Percentiles rank a stretch among this genome's conserved stretches.
Conservation (phyloP, 2,329 filamentous ascomycete genomes). For the Aspergillus fijiensis region DNA sequence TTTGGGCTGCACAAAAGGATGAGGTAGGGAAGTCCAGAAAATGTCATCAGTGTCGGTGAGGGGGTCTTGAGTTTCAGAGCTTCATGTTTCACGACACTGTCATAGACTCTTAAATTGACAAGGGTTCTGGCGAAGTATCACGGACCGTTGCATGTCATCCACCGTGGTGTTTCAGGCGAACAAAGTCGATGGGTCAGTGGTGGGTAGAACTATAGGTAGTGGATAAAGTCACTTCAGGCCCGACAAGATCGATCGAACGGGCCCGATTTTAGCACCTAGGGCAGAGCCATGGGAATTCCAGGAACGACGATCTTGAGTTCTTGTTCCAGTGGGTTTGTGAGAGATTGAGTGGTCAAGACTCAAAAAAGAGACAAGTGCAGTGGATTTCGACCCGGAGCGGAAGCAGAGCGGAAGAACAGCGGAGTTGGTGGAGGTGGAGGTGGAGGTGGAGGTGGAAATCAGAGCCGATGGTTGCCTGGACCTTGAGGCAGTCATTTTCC, state of each 20-base stretch:
- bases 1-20: neutral
- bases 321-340: neutral
- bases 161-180: neutral
- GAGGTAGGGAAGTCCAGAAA: neutral
- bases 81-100: neutral
- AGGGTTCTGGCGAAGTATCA: neutral
- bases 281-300: neutral
- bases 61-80: neutral
- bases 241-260: neutral
- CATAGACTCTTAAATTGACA: neutral
- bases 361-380: neutral
- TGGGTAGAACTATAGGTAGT: neutral
- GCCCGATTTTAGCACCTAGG: neutral
- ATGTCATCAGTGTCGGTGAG: neutral
- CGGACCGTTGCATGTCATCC: neutral
- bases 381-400: neutral
- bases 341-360: neutral
- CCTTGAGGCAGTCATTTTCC: neutral
- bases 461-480: neutral
- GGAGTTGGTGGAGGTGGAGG: neutral
- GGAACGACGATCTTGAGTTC: neutral
- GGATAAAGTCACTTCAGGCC: neutral
- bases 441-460: neutral
- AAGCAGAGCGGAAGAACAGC: neutral
- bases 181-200: neutral